These are phyloP conservation scores for Boletus bicolor DNA, from an alignment of 768 basidiomycete genomes.

Conservation along the genomic window DNA sequence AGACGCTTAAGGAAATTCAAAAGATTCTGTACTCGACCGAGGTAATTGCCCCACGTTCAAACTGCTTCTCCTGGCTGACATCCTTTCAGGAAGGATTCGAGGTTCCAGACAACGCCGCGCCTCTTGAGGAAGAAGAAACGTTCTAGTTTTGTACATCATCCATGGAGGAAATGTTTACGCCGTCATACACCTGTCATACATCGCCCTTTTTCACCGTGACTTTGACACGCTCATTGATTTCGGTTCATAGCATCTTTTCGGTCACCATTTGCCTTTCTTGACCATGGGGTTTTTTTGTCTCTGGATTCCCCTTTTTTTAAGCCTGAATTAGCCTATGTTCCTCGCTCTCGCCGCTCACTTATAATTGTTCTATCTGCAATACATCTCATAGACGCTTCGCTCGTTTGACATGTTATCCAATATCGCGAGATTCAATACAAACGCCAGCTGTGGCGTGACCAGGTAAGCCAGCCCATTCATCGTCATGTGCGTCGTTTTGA, in stretches of 20 bases:
- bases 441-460: too few relatives aligned
- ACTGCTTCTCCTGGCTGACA: constrained; percentile 7
- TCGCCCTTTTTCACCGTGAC: constrained; percentile 1
- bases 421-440: too few relatives aligned
- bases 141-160: constrained; percentile 41
- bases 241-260: constrained; percentile 11
- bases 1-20: constrained; percentile 74
- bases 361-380: constrained; percentile 29
- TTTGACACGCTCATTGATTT: constrained; percentile 19
- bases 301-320: constrained; percentile 1
- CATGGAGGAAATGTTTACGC: constrained; percentile 6
- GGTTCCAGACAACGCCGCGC: constrained; percentile 62
- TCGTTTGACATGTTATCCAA: not conserved
- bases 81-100: constrained; percentile 82
- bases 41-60: constrained; percentile 44
- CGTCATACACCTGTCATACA: constrained; percentile 6
- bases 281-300: not conserved
- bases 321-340: constrained; percentile 21
- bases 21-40: constrained; percentile 94
- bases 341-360: constrained; percentile 17
- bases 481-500: constrained; percentile 11
- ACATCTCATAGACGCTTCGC: constrained; percentile 21
- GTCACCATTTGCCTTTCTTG: constrained; percentile 11
- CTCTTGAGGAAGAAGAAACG: constrained; percentile 79
- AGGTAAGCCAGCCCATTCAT: not conserved